Conservation (phyloP, 805 yeast species). For the Sugiyamaella boreocaroliniensis region DNA sequence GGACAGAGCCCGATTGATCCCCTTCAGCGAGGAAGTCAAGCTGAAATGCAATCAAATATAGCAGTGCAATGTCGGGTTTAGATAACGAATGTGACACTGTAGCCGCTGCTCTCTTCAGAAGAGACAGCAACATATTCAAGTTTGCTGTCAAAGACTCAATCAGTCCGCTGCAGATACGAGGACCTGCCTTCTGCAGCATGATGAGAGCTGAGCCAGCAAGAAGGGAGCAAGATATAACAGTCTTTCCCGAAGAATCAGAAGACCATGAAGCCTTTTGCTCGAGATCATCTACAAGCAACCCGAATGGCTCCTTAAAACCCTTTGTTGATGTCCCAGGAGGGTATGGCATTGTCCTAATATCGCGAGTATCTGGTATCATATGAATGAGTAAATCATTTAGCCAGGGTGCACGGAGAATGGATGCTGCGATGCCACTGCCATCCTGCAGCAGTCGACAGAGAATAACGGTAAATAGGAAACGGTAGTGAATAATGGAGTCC, state of each 20-base stretch:
- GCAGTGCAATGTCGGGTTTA: neutral
- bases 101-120: neutral
- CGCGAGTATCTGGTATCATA: slow-evolving; percentile 11
- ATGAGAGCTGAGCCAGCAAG: slow-evolving; percentile 9
- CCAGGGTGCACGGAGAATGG: slow-evolving; percentile 2
- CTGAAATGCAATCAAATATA: slow-evolving; percentile 1
- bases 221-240: slow-evolving; percentile 7
- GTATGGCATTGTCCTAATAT: slow-evolving; percentile 3
- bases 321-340: neutral
- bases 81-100: neutral
- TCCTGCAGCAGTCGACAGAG: slow-evolving; percentile 8
- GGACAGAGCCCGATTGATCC: neutral
- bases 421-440: slow-evolving; percentile 11
- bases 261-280: neutral
- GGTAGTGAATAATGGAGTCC: neutral
- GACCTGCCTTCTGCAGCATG: slow-evolving; percentile 6
- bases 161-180: slow-evolving; percentile 1
- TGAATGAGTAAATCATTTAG: slow-evolving; percentile 2
- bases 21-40: slow-evolving; percentile 7
- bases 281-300: slow-evolving; percentile 1
- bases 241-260: slow-evolving; percentile 1
- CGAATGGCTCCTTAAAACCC: neutral
- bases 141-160: neutral
- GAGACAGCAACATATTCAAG: neutral
- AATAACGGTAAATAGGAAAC: slow-evolving; percentile 10